phyloP scores from a whole-genome alignment of 73 alveolate species.

The Symbiodinium natans region DNA sequence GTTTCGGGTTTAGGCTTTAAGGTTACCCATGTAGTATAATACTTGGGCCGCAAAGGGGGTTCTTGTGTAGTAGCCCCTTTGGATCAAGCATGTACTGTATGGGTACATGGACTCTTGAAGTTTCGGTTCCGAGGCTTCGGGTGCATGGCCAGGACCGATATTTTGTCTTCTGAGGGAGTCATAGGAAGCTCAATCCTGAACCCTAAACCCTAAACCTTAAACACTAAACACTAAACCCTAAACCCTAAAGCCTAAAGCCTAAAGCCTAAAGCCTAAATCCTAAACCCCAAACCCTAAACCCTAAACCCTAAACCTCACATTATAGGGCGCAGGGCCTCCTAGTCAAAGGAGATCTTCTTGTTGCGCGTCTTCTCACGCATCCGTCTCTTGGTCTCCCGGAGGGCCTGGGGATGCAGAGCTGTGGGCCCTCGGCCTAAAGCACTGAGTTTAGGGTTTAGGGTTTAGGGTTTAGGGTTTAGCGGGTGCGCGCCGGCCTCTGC shows the following conservation, averaged over 20 bases:
- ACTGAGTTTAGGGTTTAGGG: not conserved
- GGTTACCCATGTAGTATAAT: no score
- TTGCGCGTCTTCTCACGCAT: conserved; percentile 75
- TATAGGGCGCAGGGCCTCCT: not conserved
- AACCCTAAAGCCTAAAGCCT: no score
- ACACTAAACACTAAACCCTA: no score
- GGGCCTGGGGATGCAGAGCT: conserved; percentile 10
- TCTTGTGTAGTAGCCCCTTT: no score
- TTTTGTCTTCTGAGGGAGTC: not conserved
- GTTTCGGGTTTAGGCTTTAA: not conserved
- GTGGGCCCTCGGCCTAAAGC: no score
- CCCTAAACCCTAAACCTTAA: not conserved
- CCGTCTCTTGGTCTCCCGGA: conserved; percentile 55
- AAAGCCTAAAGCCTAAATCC: not conserved
- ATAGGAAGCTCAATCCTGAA: no score
- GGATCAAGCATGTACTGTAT: no score
- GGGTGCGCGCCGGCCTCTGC: not conserved
- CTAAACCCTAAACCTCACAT: no score
- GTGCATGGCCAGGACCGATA: not conserved
- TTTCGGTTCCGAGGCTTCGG: not conserved
- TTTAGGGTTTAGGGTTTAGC: not conserved
- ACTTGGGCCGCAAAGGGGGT: not conserved
- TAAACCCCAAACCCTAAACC: no score
- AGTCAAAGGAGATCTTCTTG: conserved; percentile 67
- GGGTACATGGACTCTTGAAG: no score